These are phyloP conservation scores for Cnidoscolus chayamansa DNA, from an alignment of 441 rosid genomes.

Conservation along the genomic window DNA sequence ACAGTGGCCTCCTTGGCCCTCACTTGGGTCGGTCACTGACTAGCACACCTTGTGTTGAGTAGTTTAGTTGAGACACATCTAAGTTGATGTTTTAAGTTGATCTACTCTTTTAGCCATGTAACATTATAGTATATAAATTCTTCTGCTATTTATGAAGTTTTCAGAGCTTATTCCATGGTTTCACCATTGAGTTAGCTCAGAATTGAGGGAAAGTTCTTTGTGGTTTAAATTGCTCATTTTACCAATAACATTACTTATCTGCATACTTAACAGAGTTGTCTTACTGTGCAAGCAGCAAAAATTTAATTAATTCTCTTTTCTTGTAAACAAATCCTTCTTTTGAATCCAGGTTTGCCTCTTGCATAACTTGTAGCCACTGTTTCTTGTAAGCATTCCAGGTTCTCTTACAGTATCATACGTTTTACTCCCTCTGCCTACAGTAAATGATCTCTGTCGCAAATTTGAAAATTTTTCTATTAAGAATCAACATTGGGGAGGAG, in stretches of 20 bases:
- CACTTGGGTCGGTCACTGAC: too few species aligned
- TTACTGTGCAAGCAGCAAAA: too few species aligned
- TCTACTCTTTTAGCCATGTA: not conserved
- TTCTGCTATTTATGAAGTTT: not conserved
- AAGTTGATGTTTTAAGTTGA: not conserved
- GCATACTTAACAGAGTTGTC: too few species aligned
- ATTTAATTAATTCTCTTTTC: not conserved
- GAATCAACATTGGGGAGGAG: not conserved
- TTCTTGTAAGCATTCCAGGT: too few species aligned
- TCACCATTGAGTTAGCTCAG: not conserved
- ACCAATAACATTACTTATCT: too few species aligned
- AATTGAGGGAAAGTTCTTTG: not conserved
- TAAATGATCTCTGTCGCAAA: not conserved
- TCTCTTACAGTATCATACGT: too few species aligned
- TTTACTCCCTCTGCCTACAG: not conserved
- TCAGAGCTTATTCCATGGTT: not conserved
- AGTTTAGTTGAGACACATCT: not conserved
- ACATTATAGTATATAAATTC: not conserved
- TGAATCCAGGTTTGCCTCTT: not conserved
- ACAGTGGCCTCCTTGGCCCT: too few species aligned
- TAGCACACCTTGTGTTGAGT: not conserved
- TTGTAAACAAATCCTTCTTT: not conserved
- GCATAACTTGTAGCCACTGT: not conserved
- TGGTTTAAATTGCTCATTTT: not conserved
- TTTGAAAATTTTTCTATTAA: not conserved